phyloP scores from a whole-genome alignment of 805 yeast genomes.

The Candida suzukii region DNA sequence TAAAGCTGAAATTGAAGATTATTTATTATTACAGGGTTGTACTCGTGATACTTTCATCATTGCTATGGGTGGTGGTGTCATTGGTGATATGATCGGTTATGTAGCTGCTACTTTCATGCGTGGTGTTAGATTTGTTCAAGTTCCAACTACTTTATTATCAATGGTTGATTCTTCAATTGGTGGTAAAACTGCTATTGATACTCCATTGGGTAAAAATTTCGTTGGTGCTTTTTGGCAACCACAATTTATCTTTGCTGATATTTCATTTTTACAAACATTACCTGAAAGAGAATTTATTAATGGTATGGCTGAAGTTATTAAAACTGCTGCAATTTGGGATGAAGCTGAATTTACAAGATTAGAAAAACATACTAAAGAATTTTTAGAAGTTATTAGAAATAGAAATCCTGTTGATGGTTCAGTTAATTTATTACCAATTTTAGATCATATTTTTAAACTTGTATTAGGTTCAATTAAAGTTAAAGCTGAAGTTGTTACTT shows the following conservation, averaged over 20 bases:
- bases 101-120: slow-evolving; percentile 99
- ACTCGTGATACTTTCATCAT: slow-evolving; percentile 92
- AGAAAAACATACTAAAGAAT: slow-evolving; percentile 65
- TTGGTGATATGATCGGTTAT: slow-evolving; percentile 98
- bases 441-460: slow-evolving; percentile 67
- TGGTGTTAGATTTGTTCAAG: slow-evolving; percentile 88
- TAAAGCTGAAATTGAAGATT: slow-evolving; percentile 91
- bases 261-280: slow-evolving; percentile 76
- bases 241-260: slow-evolving; percentile 76
- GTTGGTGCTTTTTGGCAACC: slow-evolving; percentile 99
- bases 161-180: slow-evolving; percentile 99
- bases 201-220: slow-evolving; percentile 92
- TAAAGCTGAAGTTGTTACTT: slow-evolving; percentile 88
- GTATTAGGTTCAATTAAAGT: slow-evolving; percentile 84
- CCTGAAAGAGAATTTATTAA: slow-evolving; percentile 93
- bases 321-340: slow-evolving; percentile 98
- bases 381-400: slow-evolving; percentile 58
- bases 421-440: slow-evolving; percentile 63
- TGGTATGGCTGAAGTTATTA: slow-evolving; percentile 97
- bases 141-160: slow-evolving; percentile 88
- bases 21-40: slow-evolving; percentile 72
- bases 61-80: slow-evolving; percentile 97
- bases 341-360: slow-evolving; percentile 80
- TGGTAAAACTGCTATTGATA: slow-evolving; percentile 97
- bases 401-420: slow-evolving; percentile 31